Base-by-base conservation (phyloP, 352 stramenopile species). In the Globisporangium ultimum region DNA sequence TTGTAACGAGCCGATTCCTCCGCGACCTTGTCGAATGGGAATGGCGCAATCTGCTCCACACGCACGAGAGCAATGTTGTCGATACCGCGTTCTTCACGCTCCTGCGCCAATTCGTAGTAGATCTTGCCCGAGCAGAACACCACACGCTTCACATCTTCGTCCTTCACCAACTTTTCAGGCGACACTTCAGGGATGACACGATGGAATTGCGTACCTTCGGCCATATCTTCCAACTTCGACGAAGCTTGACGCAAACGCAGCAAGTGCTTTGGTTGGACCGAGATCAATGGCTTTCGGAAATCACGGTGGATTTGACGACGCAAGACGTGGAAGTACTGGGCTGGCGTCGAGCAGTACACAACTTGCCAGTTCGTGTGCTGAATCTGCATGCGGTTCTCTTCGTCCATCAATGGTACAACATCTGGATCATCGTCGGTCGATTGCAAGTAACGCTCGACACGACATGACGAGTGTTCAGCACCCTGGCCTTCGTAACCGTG, bases 301-400 rank as follows among this genome's bases (percentile, higher is more conserved):
- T 98, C 93, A 48, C 96, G 90, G 79, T 99, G 96, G 36, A 98
- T 88, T 71, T 97, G 91, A 48, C 89, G 80, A 61, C 91, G 81
- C 53, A 97, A 68, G 47, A 94, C 79, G 74, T 97, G 91, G 77
- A 96, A 97, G 70, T 96, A 97, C 62, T 97, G 91, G 4, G 90
- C 89, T 1, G 91, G 88, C 40, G 97, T 99, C 14, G 96, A 96
- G 67, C 85, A 97, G 74, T 99, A 98, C 34, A 98, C 90, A 57
- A 99, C 88, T 73, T 98, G 95, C 96, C 91, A 98, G 72, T 99
- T 99, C 58, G 80, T 91, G 60, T 95, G 87, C 75, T 99, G 96
- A 66, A 99, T 98, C 74, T 99, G 95, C 80, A 97, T 98, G 48
- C 94, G 83, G 63, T 97, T 90, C 72, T 98, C 92, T 47, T 89